These are phyloP conservation scores for Xylariaceae sp. DNA, from an alignment of 2,329 filamentous ascomycete genomes.

Conservation along the genomic window DNA sequence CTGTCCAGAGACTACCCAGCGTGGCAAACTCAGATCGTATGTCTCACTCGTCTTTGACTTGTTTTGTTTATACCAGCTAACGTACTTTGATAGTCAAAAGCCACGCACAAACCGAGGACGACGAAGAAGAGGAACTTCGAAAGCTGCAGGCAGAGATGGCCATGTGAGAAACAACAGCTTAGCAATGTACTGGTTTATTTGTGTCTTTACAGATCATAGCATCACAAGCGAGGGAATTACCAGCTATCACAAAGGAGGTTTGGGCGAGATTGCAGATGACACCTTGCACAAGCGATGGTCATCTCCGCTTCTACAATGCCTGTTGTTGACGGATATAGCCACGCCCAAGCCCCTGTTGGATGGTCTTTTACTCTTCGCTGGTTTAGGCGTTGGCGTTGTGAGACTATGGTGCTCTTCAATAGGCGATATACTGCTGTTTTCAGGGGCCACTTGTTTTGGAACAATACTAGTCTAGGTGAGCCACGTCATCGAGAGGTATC, in stretches of 20 bases:
- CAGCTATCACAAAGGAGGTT: slow-evolving; percentile 2
- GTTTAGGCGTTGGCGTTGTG: slow-evolving; percentile 42
- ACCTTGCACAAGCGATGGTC: slow-evolving; percentile 16
- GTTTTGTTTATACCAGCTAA: slow-evolving; percentile 22
- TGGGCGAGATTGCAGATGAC: slow-evolving; percentile 21
- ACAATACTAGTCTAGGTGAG: slow-evolving; percentile 25
- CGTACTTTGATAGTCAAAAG: slow-evolving; percentile 53
- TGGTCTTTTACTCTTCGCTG: slow-evolving; percentile 12
- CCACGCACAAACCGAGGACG: slow-evolving; percentile 72
- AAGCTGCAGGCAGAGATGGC: slow-evolving; percentile 98
- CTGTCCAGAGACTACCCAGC: slow-evolving; percentile 77
- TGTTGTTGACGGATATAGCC: slow-evolving; percentile 8
- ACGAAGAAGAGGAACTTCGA: slow-evolving; percentile 93
- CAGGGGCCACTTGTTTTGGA: slow-evolving; percentile 23
- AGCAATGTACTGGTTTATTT: slow-evolving; percentile 16
- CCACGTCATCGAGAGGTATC: slow-evolving; percentile 22
- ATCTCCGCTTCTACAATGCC: no score
- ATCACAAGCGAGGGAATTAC: slow-evolving; percentile 21
- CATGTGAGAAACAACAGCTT: slow-evolving; percentile 65
- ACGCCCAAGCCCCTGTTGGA: slow-evolving; percentile 5
- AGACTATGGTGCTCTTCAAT: slow-evolving; percentile 34
- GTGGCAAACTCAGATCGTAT: slow-evolving; percentile 78
- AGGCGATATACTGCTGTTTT: slow-evolving; percentile 35
- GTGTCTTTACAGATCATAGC: slow-evolving; percentile 29
- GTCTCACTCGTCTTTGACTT: slow-evolving; percentile 45